phyloP scores from a whole-genome alignment of 257 asterid species.

The Solanum pinnatisectum region DNA sequence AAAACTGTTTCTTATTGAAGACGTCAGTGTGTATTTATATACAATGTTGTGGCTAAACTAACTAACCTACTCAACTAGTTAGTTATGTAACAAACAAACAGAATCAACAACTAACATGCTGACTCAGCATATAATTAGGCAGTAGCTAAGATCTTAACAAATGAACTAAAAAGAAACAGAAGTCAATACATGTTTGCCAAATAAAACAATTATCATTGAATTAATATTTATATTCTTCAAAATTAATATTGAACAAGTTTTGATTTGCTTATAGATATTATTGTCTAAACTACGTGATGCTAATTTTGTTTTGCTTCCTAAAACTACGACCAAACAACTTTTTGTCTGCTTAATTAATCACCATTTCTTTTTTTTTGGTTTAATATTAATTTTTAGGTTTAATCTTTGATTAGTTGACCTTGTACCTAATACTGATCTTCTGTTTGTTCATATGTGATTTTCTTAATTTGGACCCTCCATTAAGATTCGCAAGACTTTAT shows the following conservation, averaged over 20 bases:
- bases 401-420: not conserved
- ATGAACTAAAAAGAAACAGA: not conserved
- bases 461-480: not conserved
- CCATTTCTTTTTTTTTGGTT: not conserved
- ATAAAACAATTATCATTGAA: not conserved
- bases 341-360: not conserved
- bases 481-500: too few species aligned
- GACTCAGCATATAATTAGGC: too few species aligned
- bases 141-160: too few species aligned
- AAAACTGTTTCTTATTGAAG: too few species aligned
- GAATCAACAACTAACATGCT: too few species aligned
- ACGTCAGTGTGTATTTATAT: too few species aligned
- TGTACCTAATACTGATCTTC: not conserved
- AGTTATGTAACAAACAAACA: too few species aligned
- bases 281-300: not conserved
- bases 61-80: too few species aligned
- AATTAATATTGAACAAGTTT: not conserved
- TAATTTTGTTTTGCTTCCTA: not conserved
- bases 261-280: not conserved
- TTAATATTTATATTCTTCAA: not conserved
- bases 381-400: not conserved
- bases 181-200: not conserved
- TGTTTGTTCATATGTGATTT: not conserved
- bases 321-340: not conserved
- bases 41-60: too few species aligned